Base-by-base conservation (phyloP, 176 grass and related monocot genomes). In the Neostapfia colusana region DNA sequence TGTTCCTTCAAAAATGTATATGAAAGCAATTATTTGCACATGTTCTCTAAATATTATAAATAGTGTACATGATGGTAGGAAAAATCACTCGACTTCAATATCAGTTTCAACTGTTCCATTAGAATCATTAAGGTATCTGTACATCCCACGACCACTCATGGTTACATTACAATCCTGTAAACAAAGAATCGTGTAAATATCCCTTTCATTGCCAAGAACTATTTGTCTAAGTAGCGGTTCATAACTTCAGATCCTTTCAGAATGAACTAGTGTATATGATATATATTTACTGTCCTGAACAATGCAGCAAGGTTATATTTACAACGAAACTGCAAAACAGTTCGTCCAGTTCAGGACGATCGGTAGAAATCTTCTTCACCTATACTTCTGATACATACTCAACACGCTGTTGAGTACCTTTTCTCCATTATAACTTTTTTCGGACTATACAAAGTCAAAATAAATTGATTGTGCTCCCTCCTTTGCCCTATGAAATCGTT, bases 321-420 rank as follows among this genome's bases (percentile, higher is more conserved):
- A 28, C 66, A 78, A 49, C 24, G 57, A 21, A 11, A 82, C 39
- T 9, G 28, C 37, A 50, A 14, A 77, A 59, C 39, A 26, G 65
- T 62, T 50, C 44, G 41, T 39, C 65, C n/a, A 65, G 44, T 10
- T 65, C 21, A 79, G 48, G 67, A 59, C 39, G 46, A 57, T 34
- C 45, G 45, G 26, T 4, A 67, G 27, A 13, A 79, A 25, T 16
- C 42, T 58, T 77, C 18, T 50, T 37, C 10, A 50, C 24, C 21
- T 50, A 58, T 61, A 17, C 23, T 72, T 82, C 23, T 41, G 36
- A 58, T 31, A 10, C 24, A 11, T 73, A 87, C 35, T 79, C 75
- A 79, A 83, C 54, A 12, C 15, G 35, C 35, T 25, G 81, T 55
- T 79, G 14, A 79, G 69, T 69, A 63, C 62, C 53, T 68, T 28